Conservation (phyloP, 495 filamentous ascomycete genomes). For the Penicillium ucsense region DNA sequence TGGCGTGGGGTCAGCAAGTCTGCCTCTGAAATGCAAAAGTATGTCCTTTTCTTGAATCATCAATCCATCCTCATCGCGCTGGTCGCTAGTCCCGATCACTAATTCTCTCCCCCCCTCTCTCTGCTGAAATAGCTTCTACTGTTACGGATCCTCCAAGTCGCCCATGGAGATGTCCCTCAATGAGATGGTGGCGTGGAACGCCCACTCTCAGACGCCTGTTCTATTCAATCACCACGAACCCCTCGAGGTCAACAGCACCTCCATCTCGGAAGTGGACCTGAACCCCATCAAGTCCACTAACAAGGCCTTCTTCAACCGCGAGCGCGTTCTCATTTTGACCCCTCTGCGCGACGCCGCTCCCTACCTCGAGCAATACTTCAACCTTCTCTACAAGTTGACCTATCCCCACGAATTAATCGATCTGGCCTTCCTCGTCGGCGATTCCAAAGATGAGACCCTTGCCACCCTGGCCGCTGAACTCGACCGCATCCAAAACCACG, state of each 20-base stretch:
- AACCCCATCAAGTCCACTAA: constrained; percentile 77
- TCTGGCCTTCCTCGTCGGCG: constrained; percentile 86
- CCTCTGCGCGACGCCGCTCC: constrained; percentile 81
- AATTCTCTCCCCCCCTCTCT: neutral
- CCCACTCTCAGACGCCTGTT: constrained; percentile 81
- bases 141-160: constrained; percentile 85
- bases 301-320: constrained; percentile 65
- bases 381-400: constrained; percentile 77
- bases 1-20: constrained; percentile 80
- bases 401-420: constrained; percentile 97
- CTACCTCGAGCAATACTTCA: constrained; percentile 82
- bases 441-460: constrained; percentile 82
- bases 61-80: neutral
- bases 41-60: constrained; percentile 12
- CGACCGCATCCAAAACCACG: constrained; percentile 75
- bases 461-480: constrained; percentile 72
- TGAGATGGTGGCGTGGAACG: constrained; percentile 81
- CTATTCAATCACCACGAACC: constrained; percentile 93
- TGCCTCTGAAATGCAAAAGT: constrained; percentile 89
- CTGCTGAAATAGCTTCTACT: constrained; percentile 67
- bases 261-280: constrained; percentile 71
- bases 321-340: constrained; percentile 90
- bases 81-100: constrained; percentile 3
- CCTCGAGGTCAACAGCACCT: constrained; percentile 67
- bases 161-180: constrained; percentile 90